Conservation (phyloP, 768 basidiomycete genomes). For the Boletus pseudopeckii region DNA sequence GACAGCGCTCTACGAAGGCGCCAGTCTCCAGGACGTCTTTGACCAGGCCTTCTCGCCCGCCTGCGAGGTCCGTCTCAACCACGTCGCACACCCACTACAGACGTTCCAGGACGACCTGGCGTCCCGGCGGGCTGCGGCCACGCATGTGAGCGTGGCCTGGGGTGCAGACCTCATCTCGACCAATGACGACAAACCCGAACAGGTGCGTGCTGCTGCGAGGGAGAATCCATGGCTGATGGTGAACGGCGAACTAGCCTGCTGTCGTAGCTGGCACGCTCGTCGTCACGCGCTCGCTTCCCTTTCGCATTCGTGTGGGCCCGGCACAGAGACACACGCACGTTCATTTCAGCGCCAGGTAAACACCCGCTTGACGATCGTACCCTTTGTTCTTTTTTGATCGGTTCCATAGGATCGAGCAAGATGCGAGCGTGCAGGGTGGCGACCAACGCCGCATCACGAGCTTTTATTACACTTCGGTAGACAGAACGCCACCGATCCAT, state of each 20-base stretch:
- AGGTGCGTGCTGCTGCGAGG: slow-evolving; percentile 15
- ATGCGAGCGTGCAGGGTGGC: slow-evolving; percentile 12
- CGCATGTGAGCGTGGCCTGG: slow-evolving; percentile 33
- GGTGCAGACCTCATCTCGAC: slow-evolving; percentile 31
- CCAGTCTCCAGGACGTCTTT: slow-evolving; percentile 18
- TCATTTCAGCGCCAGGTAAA: slow-evolving; percentile 41
- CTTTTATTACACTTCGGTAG: slow-evolving; percentile 33
- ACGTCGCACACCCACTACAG: slow-evolving; percentile 21
- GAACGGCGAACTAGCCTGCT: slow-evolving; percentile 21
- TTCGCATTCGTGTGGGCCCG: slow-evolving; percentile 38
- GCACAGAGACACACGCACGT: slow-evolving; percentile 34
- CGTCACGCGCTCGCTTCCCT: slow-evolving; percentile 38
- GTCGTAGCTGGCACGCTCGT: slow-evolving; percentile 40
- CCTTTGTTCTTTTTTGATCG: not conserved
- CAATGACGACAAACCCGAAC: slow-evolving; percentile 16
- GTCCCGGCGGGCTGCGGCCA: slow-evolving; percentile 16
- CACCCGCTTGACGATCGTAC: not conserved
- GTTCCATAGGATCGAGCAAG: slow-evolving; percentile 24
- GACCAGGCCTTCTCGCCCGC: slow-evolving; percentile 31
- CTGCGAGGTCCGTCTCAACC: slow-evolving; percentile 35
- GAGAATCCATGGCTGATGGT: not conserved
- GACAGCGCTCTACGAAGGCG: slow-evolving; percentile 26
- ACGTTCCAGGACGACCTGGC: slow-evolving; percentile 29
- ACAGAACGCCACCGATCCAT: slow-evolving; percentile 33
- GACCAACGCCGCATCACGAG: slow-evolving; percentile 32